These are phyloP conservation scores for Calonectria ilicicola DNA, from an alignment of 2,329 filamentous ascomycete species.

Conservation along the genomic window DNA sequence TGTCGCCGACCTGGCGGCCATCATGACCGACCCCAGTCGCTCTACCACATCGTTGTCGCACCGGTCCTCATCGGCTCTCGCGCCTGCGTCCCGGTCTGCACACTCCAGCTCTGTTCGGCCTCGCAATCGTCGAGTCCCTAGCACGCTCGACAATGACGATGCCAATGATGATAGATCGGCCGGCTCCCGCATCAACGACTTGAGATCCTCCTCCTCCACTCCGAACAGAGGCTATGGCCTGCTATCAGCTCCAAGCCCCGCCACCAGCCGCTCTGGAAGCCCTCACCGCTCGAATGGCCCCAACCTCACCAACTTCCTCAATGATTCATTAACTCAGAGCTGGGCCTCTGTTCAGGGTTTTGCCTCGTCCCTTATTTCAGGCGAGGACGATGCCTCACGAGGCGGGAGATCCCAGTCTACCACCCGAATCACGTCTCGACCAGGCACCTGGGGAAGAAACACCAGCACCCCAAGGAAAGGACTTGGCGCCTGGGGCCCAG, in stretches of 20 bases:
- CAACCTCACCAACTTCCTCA: constrained; percentile 56
- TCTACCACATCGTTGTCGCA: constrained; percentile 48
- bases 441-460: constrained; percentile 33
- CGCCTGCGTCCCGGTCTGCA: constrained; percentile 55
- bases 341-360: constrained; percentile 69
- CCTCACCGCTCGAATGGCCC: constrained; percentile 60
- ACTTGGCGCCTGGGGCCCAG: constrained; percentile 61
- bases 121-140: constrained; percentile 62
- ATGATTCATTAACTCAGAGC: constrained; percentile 64
- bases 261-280: constrained; percentile 59
- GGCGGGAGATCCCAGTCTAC: constrained; percentile 36
- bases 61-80: constrained; percentile 60
- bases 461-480: constrained; percentile 31
- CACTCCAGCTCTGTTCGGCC: constrained; percentile 58
- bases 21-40: constrained; percentile 51
- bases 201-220: constrained; percentile 36
- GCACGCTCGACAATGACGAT: constrained; percentile 43
- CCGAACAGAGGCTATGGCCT: constrained; percentile 50
- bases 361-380: constrained; percentile 57
- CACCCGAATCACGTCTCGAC: constrained; percentile 35
- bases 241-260: constrained; percentile 49
- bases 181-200: constrained; percentile 36
- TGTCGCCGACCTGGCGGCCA: constrained; percentile 49
- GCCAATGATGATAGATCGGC: constrained; percentile 35
- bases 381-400: constrained; percentile 36